These are phyloP conservation scores for Paramecium tetraurelia DNA, from an alignment of 73 alveolate genomes.

Conservation along the genomic window DNA sequence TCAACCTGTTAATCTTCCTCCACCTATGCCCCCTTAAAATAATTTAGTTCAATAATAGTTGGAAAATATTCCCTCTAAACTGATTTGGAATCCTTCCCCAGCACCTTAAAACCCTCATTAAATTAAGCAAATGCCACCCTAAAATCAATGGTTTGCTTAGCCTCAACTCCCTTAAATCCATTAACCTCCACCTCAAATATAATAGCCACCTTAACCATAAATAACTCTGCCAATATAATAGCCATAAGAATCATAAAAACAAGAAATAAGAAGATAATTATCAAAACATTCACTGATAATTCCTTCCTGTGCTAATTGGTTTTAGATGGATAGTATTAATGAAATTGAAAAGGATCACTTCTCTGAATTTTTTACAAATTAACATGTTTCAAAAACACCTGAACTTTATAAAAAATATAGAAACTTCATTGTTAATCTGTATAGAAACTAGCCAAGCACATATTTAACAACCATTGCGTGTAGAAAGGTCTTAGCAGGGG, in stretches of 20 bases:
- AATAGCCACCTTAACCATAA: background rate
- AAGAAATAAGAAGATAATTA: background rate
- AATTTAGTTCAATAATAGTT: background rate
- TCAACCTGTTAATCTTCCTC: background rate
- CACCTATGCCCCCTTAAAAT: constrained; percentile 1
- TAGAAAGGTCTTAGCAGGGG: constrained; percentile 97
- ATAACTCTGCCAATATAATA: background rate
- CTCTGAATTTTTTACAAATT: constrained; percentile 95
- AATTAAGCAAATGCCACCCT: background rate
- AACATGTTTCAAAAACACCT: constrained; percentile 96
- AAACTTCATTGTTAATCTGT: constrained; percentile 92
- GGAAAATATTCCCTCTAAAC: background rate
- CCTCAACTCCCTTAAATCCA: background rate
- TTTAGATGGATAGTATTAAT: constrained; percentile 86
- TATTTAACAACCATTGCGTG: constrained; percentile 96
- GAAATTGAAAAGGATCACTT: constrained; percentile 90
- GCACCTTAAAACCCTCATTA: background rate
- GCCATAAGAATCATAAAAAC: background rate
- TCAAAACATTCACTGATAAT: constrained; percentile 19
- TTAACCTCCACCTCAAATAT: background rate
- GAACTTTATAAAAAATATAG: constrained; percentile 93
- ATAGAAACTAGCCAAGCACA: constrained; percentile 88
- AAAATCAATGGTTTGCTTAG: background rate
- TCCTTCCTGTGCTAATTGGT: constrained; percentile 94
- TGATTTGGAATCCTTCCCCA: background rate